Conservation (phyloP, 495 filamentous ascomycete species). For the Penicillium atrosanguineum region DNA sequence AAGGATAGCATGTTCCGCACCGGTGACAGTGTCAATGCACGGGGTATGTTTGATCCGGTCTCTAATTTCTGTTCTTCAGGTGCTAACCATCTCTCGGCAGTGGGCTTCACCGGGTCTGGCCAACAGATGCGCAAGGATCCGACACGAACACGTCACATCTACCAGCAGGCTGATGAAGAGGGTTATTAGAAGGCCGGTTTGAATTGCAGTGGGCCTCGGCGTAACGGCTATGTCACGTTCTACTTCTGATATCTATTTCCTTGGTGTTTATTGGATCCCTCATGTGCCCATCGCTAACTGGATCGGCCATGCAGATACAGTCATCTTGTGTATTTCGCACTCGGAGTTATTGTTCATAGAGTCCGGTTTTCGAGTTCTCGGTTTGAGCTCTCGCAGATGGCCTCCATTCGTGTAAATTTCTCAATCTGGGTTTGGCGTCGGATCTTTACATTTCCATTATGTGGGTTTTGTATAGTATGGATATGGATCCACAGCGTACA, state of each 20-base stretch:
- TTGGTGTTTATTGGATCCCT: slow-evolving; percentile 12
- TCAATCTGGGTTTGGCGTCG: background rate
- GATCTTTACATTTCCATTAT: background rate
- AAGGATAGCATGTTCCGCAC: slow-evolving; percentile 99
- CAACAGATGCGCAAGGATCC: slow-evolving; percentile 92
- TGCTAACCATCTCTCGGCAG: slow-evolving; percentile 42
- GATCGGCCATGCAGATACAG: slow-evolving; percentile 31
- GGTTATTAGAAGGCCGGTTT: slow-evolving; percentile 33
- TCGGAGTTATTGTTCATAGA: slow-evolving; percentile 15
- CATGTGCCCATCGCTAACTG: slow-evolving; percentile 35
- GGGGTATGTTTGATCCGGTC: slow-evolving; percentile 57
- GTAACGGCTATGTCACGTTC: slow-evolving; percentile 14
- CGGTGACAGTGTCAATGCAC: slow-evolving; percentile 75
- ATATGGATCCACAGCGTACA: background rate
- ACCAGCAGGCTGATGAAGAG: slow-evolving; percentile 77
- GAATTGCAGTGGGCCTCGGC: slow-evolving; percentile 1
- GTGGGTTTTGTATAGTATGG: background rate
- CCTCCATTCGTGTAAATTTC: background rate
- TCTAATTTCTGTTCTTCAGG: background rate
- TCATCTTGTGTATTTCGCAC: slow-evolving; percentile 9
- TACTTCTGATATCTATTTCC: slow-evolving; percentile 13
- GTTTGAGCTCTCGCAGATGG: background rate
- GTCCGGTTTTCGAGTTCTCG: slow-evolving; percentile 2
- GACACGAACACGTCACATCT: slow-evolving; percentile 78
- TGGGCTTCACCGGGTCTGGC: slow-evolving; percentile 94